Evolutionary conservation across 129 eudicot species (phyloP), one percentile per base, ranked within the genome.

Genomic region (Gnaphalium uliginosum): DNA sequence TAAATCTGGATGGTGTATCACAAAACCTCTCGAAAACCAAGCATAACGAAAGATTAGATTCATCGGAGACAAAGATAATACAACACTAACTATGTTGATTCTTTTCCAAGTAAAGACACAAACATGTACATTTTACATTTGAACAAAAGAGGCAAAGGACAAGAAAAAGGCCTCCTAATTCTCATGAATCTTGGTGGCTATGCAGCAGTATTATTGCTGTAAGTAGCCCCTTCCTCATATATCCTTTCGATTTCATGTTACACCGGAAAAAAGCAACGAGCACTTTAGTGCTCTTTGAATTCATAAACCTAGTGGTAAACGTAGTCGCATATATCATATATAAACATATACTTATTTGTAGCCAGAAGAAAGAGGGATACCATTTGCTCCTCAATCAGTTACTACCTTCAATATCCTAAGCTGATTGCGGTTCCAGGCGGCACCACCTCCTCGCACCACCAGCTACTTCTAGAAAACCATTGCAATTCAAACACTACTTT

Each of bases 331-430:
- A 27, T 33, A 67, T 51, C 62, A 66, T 68, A 76, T 76, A 76
- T 82, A 43, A 54, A 70, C 51, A 74, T 56, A 29, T 65, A 72
- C 71, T 29, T 61, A 50, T 76, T 73, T 33, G 70, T 60, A 60
- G 54, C 83, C 75, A 66, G 69, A 73, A 73, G 83, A 69, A 81
- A 41, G 69, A 71, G 72, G 81, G 61, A 69, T 61, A 74, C 76
- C 66, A 80, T 78, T 75, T 83, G 87, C 86, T 88, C 92, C 86
- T 78, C 87, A 78, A 88, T 83, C 89, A 72, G 84, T 75, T 41
- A 64, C 74, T 72, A 72, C 37, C 74, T 72, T 79, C 37, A 33
- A 63, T 72, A 64, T 76, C 60, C 82, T 66, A 58, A 53, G 37
- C 83, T 68, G 83, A 83, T 78, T 76, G 83, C 30, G 93, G 88